phyloP scores from a whole-genome alignment of 2,329 filamentous ascomycete genomes.

The Colletotrichum sansevieriae region DNA sequence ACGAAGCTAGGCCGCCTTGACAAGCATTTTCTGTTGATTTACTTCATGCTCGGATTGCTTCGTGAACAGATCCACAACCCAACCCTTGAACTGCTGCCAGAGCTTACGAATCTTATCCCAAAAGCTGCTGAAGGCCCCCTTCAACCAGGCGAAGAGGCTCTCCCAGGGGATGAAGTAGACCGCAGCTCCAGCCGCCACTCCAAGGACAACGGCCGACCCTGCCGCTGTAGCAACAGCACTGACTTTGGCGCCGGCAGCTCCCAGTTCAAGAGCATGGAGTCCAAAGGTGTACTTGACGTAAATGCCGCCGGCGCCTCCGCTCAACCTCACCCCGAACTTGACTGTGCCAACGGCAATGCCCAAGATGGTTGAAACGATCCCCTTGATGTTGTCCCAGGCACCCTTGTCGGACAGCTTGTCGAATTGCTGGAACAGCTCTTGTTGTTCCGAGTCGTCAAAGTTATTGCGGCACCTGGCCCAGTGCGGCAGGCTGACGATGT shows the following conservation, averaged over 20 bases:
- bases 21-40: conserved; percentile 4
- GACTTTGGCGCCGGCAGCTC: conserved; percentile 23
- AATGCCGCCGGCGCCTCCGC: conserved; percentile 11
- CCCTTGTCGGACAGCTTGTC: conserved; percentile 7
- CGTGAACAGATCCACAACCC: conserved; percentile 21
- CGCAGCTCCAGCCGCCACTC: conserved; percentile 25
- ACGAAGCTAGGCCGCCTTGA: conserved; percentile 2
- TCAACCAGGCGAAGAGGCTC: conserved; percentile 28
- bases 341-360: neutral
- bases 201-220: conserved; percentile 17
- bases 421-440: neutral
- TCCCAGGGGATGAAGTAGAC: conserved; percentile 33
- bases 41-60: neutral
- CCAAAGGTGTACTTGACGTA: conserved; percentile 26
- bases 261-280: conserved; percentile 11
- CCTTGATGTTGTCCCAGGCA: conserved; percentile 21
- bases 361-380: conserved; percentile 14
- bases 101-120: conserved; percentile 30
- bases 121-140: conserved; percentile 3
- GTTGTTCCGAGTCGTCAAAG: conserved; percentile 17
- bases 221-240: neutral
- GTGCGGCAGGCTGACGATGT: conserved; percentile 11
- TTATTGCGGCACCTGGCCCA: conserved; percentile 29
- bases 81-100: conserved; percentile 9
- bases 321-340: conserved; percentile 13